Evolutionary conservation across 2,329 filamentous ascomycete genomes (phyloP), one percentile per base, ranked within the genome.

Genomic region (Didymella keratinophila): DNA sequence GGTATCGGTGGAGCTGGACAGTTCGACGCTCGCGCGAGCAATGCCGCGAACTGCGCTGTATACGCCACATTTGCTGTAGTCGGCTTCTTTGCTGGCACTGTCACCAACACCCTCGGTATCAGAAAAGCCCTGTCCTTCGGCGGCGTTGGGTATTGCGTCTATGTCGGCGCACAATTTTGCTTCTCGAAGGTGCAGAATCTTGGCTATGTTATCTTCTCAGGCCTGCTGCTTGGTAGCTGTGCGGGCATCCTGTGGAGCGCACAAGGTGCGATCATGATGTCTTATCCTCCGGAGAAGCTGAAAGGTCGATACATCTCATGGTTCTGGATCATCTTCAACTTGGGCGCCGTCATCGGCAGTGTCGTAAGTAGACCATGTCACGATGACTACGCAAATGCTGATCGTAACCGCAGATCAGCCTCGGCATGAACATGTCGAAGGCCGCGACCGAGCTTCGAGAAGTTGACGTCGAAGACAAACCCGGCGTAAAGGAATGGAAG

Each of bases 251-350:
- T 43, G 21, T 43, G 41, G 41, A 43, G 41, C 8, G 41, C 41
- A 10, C 41, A 43, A 43, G 41, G 41, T n/a, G 41, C 41, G 14
- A 43, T 43, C 23, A 43, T 43, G 41, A 43, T 43, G 41, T 43
- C 41, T 4, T 43, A 43, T 27, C 41, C 41, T 43, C 41, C 41
- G 3, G 41, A 43, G 21, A 43, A 27, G 21, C 21, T 43, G 2
- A 43, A 43, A 27, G 41, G 41, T 43, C 41, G 41, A 43, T 43
- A 43, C 12, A 43, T 43, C 41, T 43, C 41, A 14, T 43, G 21
- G 12, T 43, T 43, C 41, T 43, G 41, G 41, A 43, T 43, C 23
- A 43, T 43, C 23, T 43, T 43, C 23, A 43, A 43, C 3, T 14
- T 43, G 23, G 41, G 41, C 7, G 41, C 41, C 16, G 41, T 43